A percentile compares a stretch with the other conserved stretches of the same genome.
phyloP scores from a whole-genome alignment of 2,329 filamentous ascomycete genomes.

The Cyphellophora europaea region DNA sequence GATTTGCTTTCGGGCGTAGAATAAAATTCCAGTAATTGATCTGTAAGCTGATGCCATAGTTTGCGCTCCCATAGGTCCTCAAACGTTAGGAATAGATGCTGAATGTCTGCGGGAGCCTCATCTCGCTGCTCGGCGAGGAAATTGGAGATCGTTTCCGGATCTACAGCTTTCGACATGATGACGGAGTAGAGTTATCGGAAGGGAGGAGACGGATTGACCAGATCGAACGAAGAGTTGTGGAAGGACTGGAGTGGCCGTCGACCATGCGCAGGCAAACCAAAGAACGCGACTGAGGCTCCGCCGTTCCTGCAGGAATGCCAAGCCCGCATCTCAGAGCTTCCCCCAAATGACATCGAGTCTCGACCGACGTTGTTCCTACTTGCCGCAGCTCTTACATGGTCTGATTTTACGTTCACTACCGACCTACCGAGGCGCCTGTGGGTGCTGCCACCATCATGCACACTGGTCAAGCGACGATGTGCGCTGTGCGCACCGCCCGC shows the following conservation, averaged over 20 bases:
- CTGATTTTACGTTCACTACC: neutral
- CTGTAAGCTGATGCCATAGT: slow-evolving; percentile 97
- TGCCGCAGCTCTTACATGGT: neutral
- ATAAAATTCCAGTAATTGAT: slow-evolving; percentile 82
- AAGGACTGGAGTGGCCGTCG: too few relatives aligned
- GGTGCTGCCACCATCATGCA: slow-evolving; percentile 17
- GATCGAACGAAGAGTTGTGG: too few relatives aligned
- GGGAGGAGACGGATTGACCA: too few relatives aligned
- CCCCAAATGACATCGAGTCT: neutral
- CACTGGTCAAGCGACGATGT: slow-evolving; percentile 25
- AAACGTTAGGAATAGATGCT: slow-evolving; percentile 79
- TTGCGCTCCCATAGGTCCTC: slow-evolving; percentile 98
- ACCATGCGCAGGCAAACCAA: neutral
- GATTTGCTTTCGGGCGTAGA: slow-evolving; percentile 67
- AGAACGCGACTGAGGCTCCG: neutral
- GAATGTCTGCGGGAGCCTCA: slow-evolving; percentile 74
- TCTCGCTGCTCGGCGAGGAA: slow-evolving; percentile 89
- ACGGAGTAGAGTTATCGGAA: too few relatives aligned
- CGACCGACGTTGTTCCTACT: neutral
- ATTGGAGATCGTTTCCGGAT: slow-evolving; percentile 56
- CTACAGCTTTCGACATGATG: slow-evolving; percentile 12
- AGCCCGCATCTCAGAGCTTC: neutral
- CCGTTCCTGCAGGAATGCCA: too few relatives aligned
- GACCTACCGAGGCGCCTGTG: neutral
- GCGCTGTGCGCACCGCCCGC: slow-evolving; percentile 36